Evolutionary conservation across 768 basidiomycete species (phyloP).

Genomic region (Leccinum boreale): DNA sequence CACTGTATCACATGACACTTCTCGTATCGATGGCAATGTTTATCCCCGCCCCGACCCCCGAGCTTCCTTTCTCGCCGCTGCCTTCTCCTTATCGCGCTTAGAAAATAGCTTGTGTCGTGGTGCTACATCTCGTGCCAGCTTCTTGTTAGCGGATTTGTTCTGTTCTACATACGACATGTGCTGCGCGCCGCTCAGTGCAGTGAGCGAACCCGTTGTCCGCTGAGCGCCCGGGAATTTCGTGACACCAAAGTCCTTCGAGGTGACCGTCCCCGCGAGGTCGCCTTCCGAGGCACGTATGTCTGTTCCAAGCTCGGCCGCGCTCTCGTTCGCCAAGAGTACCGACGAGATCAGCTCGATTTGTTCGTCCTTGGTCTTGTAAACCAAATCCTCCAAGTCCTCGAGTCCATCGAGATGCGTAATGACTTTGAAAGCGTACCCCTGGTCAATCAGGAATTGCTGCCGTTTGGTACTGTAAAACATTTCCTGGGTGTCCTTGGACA

Average conservation of each 20-base stretch:
- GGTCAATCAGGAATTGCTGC: constrained; percentile 97
- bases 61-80: constrained; percentile 46
- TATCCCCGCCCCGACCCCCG: constrained; percentile 31
- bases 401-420: constrained; percentile 97
- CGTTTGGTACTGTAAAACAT: constrained; percentile 99
- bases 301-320: constrained; percentile 81
- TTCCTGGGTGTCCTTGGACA: constrained; percentile 98
- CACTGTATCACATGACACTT: constrained; percentile 9
- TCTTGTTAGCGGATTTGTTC: constrained; percentile 88
- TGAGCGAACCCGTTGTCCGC: constrained; percentile 77
- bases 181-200: constrained; percentile 82
- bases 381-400: constrained; percentile 79
- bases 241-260: constrained; percentile 80
- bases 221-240: constrained; percentile 64
- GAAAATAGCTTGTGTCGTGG: constrained; percentile 77
- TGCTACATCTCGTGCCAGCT: constrained; percentile 50
- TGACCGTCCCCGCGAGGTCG: constrained; percentile 81
- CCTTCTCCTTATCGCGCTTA: constrained; percentile 78
- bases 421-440: constrained; percentile 99
- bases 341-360: constrained; percentile 96
- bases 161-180: constrained; percentile 93
- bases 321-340: constrained; percentile 88
- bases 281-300: constrained; percentile 84
- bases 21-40: constrained; percentile 1
- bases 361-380: constrained; percentile 87